Conservation (phyloP, 305 asterid genomes). For the Fraxinus paxiana region DNA sequence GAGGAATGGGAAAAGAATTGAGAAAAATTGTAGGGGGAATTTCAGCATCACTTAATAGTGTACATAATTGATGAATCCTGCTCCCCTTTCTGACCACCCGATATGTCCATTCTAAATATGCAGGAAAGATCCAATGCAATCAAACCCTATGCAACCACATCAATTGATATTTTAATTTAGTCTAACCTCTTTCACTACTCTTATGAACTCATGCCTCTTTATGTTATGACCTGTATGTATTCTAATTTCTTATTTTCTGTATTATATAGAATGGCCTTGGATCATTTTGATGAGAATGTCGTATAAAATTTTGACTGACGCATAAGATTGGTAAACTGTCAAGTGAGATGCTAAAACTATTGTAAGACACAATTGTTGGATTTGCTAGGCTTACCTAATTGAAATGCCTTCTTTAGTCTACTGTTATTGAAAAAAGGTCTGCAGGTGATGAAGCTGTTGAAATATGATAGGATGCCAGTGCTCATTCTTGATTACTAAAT, state of each 20-base stretch:
- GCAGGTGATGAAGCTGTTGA: neutral
- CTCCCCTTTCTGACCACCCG: neutral
- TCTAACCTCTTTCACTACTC: neutral
- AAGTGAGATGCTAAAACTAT: neutral
- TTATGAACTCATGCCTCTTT: neutral
- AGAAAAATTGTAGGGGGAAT: neutral
- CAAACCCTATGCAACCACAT: neutral
- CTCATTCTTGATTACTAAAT: neutral
- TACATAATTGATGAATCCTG: neutral
- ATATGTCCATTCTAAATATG: neutral
- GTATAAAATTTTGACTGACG: neutral
- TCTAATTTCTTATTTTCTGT: neutral
- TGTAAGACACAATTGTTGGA: neutral
- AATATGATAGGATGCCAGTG: neutral
- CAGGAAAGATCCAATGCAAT: neutral
- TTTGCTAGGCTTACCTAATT: neutral
- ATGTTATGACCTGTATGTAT: neutral
- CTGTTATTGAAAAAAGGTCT: neutral
- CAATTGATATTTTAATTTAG: neutral
- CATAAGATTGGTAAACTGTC: neutral
- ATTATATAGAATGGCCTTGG: neutral
- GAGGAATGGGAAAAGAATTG: neutral
- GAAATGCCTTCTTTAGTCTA: neutral
- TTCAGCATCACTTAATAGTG: neutral
- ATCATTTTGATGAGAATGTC: neutral